Evolutionary conservation across 768 basidiomycete genomes (phyloP).

Genomic region (Leccinum boreale): DNA sequence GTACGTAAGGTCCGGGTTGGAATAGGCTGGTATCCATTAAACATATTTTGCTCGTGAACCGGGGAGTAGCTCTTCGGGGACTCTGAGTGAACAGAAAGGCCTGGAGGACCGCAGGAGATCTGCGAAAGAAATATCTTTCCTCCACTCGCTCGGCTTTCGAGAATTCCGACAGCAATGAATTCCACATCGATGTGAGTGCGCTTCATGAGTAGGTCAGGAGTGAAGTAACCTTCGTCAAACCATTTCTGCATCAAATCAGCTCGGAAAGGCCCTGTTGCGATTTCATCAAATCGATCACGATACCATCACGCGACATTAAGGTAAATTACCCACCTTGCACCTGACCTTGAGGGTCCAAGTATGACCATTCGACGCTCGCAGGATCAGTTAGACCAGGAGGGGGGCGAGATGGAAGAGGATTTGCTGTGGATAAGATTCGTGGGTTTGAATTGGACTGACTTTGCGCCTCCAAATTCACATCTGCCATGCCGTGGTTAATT

Average conservation of each 20-base stretch:
- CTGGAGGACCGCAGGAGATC: slow-evolving; percentile 47
- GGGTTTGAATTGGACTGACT: slow-evolving; percentile 4
- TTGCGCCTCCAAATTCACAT: slow-evolving; percentile 15
- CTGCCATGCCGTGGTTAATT: slow-evolving; percentile 9
- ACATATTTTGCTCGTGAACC: slow-evolving; percentile 35
- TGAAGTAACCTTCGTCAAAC: slow-evolving; percentile 89
- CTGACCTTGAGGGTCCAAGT: slow-evolving; percentile 88
- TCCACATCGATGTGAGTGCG: slow-evolving; percentile 66
- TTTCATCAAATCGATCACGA: slow-evolving; percentile 1
- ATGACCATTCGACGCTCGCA: slow-evolving; percentile 78
- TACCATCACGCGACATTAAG: neutral
- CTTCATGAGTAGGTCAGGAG: slow-evolving; percentile 78
- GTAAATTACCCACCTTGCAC: slow-evolving; percentile 66
- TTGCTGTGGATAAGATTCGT: slow-evolving; percentile 7
- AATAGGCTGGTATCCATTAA: slow-evolving; percentile 62
- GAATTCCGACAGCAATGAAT: slow-evolving; percentile 63
- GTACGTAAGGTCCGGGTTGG: slow-evolving; percentile 59
- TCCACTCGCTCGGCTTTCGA: slow-evolving; percentile 48
- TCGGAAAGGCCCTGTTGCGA: slow-evolving; percentile 73
- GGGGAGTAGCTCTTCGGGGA: slow-evolving; percentile 45
- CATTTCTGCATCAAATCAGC: slow-evolving; percentile 93
- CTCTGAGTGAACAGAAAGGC: slow-evolving; percentile 48
- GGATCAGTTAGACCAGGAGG: slow-evolving; percentile 53
- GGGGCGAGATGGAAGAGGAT: slow-evolving; percentile 28
- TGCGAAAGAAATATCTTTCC: slow-evolving; percentile 65